Base-by-base conservation (phyloP, 176 grass and related monocot species). In the Rhipidocladum racemiflorum region DNA sequence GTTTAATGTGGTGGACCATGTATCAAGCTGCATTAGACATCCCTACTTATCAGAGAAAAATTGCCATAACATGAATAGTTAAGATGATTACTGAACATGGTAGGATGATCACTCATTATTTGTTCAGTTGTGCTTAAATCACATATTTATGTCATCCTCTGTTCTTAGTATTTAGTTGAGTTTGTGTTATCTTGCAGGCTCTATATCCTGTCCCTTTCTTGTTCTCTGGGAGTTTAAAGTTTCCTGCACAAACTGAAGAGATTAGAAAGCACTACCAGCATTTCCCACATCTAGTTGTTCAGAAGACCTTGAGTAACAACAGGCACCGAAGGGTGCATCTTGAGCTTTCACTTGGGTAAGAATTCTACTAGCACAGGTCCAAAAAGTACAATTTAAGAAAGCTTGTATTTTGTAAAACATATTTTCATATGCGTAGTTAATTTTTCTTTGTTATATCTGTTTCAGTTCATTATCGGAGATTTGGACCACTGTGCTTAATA, bases 391-490 rank as follows among this genome's bases (percentile, higher is more conserved):
- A 74, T 57, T 76, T 44, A 32, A 70, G 21, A 35, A 68, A 78
- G 75, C 50, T 40, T 66, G 3, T 67, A 77, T 54, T 7, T 9
- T 83, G 34, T 25, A 40, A 61, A 60, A 11, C 24, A 43, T 67
- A 13, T 73, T 81, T 83, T 74, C 12, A 40, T 25, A 39, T 51
- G 74, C 10, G 7, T 77, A 65, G 56, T 61, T 34, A 16, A 25
- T 40, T 4, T 39, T 68, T 23, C 68, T 62, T 59, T 68, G 20
- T 70, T 89, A 57, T 75, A 24, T 84, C 13, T 84, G 69, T 67
- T 86, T 66, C 88, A 98, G 95, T 45, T 98, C 95, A 61, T 83
- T 95, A 68, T 89, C 86, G 8, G 92, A 98, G 85, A 88, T 98
- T 43, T 98, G 95, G 95, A 85, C 70, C 53, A 81, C 90, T 17